These are phyloP conservation scores for Geotrichum aggregatum DNA, from an alignment of 1,139 yeast species.

Conservation along the genomic window DNA sequence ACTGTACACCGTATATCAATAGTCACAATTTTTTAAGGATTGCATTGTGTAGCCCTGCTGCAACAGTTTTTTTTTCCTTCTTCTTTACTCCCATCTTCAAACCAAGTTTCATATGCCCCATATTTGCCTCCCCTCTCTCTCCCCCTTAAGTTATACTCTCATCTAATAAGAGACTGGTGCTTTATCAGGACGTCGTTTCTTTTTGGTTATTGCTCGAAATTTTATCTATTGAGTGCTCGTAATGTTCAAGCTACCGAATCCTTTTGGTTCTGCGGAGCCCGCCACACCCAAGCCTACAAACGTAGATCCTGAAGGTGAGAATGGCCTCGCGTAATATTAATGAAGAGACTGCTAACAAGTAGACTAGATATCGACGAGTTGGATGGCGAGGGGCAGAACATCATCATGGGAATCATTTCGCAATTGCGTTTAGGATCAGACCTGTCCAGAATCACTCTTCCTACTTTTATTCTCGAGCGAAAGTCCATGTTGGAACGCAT, in stretches of 20 bases:
- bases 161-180: not conserved
- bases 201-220: not conserved
- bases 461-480: constrained; percentile 90
- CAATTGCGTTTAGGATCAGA: constrained; percentile 93
- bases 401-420: constrained; percentile 77
- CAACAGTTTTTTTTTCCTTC: not conserved
- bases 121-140: no score
- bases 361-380: constrained; percentile 77
- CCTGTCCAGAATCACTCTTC: constrained; percentile 81
- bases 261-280: not conserved
- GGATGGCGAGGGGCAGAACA: constrained; percentile 83
- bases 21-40: no score
- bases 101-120: no score
- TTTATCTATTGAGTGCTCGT: not conserved
- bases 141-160: not conserved
- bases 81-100: not conserved
- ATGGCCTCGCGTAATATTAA: not conserved
- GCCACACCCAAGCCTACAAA: not conserved
- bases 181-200: not conserved
- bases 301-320: constrained; percentile 18
- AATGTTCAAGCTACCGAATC: constrained; percentile 8
- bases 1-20: no score
- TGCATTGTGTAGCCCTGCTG: constrained; percentile 44
- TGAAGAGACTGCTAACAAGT: not conserved
- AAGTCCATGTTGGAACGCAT: constrained; percentile 95